phyloP scores from a whole-genome alignment of 164 flowering plant species.

The Buxus sempervirens region DNA sequence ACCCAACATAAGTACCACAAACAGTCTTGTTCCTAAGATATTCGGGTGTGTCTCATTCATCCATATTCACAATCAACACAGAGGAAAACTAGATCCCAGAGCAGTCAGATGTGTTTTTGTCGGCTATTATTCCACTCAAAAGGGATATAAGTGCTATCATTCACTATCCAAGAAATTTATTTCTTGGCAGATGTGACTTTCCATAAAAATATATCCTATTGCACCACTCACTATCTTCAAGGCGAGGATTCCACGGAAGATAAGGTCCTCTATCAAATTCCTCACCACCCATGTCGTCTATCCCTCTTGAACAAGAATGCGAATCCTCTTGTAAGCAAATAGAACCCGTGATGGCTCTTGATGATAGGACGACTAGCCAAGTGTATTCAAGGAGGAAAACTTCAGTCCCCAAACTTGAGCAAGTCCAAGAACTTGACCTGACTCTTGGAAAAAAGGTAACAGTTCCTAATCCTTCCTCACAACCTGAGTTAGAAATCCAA shows the following conservation, averaged over 20 bases:
- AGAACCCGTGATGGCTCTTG: background rate
- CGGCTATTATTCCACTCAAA: constrained; percentile 3
- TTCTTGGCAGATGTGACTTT: constrained; percentile 13
- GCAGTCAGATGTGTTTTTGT: constrained; percentile 11
- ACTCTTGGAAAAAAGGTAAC: constrained; percentile 6
- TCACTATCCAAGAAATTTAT: constrained; percentile 11
- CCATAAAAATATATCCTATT: constrained; percentile 8
- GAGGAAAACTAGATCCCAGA: constrained; percentile 16
- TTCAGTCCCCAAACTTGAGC: constrained; percentile 3
- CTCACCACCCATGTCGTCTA: no score
- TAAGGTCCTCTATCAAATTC: constrained; percentile 7
- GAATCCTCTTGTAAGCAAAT: no score
- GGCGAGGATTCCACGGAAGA: constrained; percentile 15
- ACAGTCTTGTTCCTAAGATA: constrained; percentile 11
- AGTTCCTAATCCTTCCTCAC: background rate
- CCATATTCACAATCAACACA: constrained; percentile 13
- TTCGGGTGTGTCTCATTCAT: constrained; percentile 14
- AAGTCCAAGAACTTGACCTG: constrained; percentile 8
- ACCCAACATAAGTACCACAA: constrained; percentile 12
- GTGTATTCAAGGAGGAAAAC: constrained; percentile 14
- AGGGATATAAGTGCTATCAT: constrained; percentile 7
- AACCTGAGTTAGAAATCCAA: background rate
- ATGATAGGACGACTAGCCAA: background rate
- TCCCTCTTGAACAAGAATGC: no score
- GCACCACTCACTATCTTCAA: constrained; percentile 14